Conservation (phyloP, 805 yeast genomes). For the Myxozyma melibiosi region DNA sequence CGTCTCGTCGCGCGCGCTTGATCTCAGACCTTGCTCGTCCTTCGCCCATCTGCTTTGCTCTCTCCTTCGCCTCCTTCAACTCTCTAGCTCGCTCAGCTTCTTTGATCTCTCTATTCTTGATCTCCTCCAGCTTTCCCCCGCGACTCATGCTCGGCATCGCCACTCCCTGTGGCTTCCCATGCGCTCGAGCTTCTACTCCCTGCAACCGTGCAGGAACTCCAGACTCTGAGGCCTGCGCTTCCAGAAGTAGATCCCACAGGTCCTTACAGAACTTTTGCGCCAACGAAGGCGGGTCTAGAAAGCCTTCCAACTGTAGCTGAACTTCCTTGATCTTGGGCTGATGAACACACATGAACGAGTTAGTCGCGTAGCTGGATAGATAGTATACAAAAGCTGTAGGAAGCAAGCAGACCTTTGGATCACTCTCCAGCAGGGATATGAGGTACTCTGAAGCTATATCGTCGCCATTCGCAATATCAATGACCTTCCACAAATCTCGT, state of each 20-base stretch:
- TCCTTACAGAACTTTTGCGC: constrained; percentile 12
- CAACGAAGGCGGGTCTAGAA: background rate
- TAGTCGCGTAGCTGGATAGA: background rate
- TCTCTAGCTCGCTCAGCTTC: constrained; percentile 4
- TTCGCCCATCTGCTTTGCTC: background rate
- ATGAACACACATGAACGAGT: background rate
- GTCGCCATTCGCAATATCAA: constrained; percentile 11
- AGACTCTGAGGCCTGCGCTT: constrained; percentile 8
- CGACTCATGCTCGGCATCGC: background rate
- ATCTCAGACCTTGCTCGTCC: background rate
- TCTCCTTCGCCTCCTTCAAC: no score
- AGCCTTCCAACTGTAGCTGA: constrained; percentile 17
- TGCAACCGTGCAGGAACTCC: constrained; percentile 6
- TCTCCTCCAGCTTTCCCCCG: background rate
- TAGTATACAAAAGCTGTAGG: background rate
- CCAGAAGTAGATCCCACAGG: constrained; percentile 13
- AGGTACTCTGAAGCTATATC: constrained; percentile 16
- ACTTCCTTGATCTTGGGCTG: constrained; percentile 19
- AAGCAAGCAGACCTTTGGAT: constrained; percentile 3
- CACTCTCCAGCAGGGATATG: constrained; percentile 6
- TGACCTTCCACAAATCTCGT: background rate
- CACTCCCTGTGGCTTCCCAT: background rate
- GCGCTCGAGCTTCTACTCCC: background rate
- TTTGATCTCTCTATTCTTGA: background rate
- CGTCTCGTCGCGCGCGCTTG: background rate